phyloP scores from a whole-genome alignment of 768 basidiomycete genomes.

The Lactarius sanguifluus region DNA sequence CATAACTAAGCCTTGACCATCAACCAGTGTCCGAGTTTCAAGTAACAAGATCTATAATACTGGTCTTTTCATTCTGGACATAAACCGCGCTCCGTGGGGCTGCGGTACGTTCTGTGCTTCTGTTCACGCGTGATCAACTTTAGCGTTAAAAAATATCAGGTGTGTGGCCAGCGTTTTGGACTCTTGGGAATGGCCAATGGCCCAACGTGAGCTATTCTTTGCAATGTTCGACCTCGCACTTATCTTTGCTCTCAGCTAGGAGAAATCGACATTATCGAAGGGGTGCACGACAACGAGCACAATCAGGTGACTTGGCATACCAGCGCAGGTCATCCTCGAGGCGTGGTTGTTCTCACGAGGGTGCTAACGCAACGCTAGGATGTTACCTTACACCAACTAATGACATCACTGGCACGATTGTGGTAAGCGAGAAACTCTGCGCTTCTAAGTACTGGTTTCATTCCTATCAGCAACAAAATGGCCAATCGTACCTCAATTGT shows the following conservation, averaged over 20 bases:
- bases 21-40: constrained; percentile 72
- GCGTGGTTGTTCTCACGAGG: constrained; percentile 5
- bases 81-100: constrained; percentile 83
- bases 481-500: constrained; percentile 53
- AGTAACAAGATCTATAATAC: constrained; percentile 63
- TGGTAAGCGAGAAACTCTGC: constrained; percentile 43
- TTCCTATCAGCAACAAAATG: constrained; percentile 44
- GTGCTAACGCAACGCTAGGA: constrained; percentile 39
- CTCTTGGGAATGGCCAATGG: constrained; percentile 59
- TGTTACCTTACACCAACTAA: constrained; percentile 56
- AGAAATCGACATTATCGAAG: constrained; percentile 83
- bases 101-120: constrained; percentile 57
- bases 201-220: constrained; percentile 49
- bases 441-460: not conserved
- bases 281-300: constrained; percentile 80
- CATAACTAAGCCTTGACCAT: not conserved
- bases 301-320: constrained; percentile 87
- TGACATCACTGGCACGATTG: constrained; percentile 62
- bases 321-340: constrained; percentile 46
- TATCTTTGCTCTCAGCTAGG: constrained; percentile 50
- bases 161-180: constrained; percentile 87
- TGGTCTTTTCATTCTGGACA: constrained; percentile 82
- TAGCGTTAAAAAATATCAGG: constrained; percentile 40
- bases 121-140: constrained; percentile 4
- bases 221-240: constrained; percentile 14